Percentiles rank a stretch among this genome's conserved stretches.
Conservation (phyloP, 768 basidiomycete genomes). For the Mycena capillaripes region DNA sequence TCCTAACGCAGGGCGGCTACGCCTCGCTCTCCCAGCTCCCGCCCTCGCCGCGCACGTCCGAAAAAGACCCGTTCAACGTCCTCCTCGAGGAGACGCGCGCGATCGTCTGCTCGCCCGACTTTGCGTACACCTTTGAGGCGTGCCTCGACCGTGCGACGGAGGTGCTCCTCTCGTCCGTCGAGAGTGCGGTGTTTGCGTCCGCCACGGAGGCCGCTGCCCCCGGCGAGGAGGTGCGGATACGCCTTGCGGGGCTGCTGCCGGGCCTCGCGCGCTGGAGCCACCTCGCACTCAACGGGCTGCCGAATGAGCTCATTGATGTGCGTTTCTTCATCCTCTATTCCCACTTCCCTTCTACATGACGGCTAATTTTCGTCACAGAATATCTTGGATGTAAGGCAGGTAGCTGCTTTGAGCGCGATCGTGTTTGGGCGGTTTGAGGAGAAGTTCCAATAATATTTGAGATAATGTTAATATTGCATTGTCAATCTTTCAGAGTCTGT, state of each 20-base stretch:
- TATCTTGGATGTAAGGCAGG: constrained; percentile 73
- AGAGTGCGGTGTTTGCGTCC: constrained; percentile 70
- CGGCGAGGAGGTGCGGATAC: constrained; percentile 64
- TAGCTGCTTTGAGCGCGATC: constrained; percentile 78
- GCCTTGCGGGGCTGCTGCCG: constrained; percentile 86
- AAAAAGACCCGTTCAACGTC: constrained; percentile 66
- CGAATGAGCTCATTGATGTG: constrained; percentile 89
- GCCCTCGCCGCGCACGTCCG: constrained; percentile 37
- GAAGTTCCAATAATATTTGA: constrained; percentile 49
- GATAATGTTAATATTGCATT: background rate
- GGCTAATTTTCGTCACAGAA: constrained; percentile 55
- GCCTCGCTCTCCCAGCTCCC: constrained; percentile 39
- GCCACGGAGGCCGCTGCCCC: constrained; percentile 38
- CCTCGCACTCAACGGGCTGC: constrained; percentile 73
- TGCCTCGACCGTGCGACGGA: constrained; percentile 79
- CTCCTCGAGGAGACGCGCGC: constrained; percentile 80
- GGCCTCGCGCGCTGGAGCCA: constrained; percentile 85
- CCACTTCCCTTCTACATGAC: background rate
- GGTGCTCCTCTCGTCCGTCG: constrained; percentile 73
- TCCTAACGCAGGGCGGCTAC: constrained; percentile 75
- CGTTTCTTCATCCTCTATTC: constrained; percentile 46
- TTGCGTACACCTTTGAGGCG: constrained; percentile 77
- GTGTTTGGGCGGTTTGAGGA: constrained; percentile 80
- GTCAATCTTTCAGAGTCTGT: too few species aligned
- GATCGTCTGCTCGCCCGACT: constrained; percentile 77